Conservation (phyloP, 2,329 filamentous ascomycete genomes). For the Colletotrichum navitas region DNA sequence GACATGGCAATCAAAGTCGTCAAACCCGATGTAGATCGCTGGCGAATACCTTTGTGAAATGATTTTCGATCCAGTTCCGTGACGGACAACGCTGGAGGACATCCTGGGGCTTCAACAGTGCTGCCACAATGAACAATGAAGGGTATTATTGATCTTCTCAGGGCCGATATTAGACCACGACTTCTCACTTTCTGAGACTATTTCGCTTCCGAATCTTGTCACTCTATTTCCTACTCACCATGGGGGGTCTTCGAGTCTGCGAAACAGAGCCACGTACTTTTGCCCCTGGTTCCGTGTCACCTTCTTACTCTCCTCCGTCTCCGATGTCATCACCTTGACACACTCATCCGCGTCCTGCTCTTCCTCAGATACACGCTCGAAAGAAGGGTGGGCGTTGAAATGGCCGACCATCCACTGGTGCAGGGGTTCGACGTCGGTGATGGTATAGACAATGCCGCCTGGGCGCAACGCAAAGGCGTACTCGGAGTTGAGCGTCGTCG, state of each 20-base stretch:
- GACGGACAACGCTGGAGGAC: neutral
- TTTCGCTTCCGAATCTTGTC: neutral
- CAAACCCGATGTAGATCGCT: neutral
- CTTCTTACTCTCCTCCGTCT: constrained; percentile 98
- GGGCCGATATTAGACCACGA: neutral
- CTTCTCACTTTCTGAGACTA: neutral
- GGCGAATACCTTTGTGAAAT: neutral
- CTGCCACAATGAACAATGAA: neutral
- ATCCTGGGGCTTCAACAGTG: neutral
- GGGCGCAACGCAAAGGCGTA: constrained; percentile 90
- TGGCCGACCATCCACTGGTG: constrained; percentile 94
- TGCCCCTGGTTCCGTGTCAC: constrained; percentile 89
- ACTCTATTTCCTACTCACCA: constrained; percentile 64
- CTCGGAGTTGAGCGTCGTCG: constrained; percentile 87
- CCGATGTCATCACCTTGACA: constrained; percentile 79
- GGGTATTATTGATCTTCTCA: constrained; percentile 13
- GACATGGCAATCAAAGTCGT: neutral
- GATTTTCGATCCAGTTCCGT: neutral
- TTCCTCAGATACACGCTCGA: constrained; percentile 78
- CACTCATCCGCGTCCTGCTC: constrained; percentile 78
- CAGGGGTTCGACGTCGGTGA: constrained; percentile 96
- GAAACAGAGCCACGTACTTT: constrained; percentile 92
- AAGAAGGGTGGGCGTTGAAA: constrained; percentile 81
- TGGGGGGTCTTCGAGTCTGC: constrained; percentile 81
- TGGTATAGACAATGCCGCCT: constrained; percentile 92